Evolutionary conservation across 371 early-diverging fungal species (phyloP), one percentile per base, ranked within the genome.

Genomic region (Umbelopsis sp.): DNA sequence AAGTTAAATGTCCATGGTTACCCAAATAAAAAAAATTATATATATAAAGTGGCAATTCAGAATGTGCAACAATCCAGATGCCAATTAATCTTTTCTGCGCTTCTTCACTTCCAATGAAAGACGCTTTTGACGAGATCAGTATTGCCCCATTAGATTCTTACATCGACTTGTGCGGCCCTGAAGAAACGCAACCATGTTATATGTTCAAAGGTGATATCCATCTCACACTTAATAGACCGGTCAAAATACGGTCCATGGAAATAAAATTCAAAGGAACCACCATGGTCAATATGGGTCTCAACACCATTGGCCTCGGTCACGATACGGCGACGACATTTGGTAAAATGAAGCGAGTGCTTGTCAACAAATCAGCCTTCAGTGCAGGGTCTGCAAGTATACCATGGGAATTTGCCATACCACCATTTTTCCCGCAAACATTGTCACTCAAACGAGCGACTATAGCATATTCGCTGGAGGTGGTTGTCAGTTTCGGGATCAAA

Each of bases 211-310:
- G 83, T 1, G 65, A 75, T 51, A 76, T 77, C 0, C 52, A 63
- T 22, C 52, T 82, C 38, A 70, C 67, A 2, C 63, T 82, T 3
- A 67, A 65, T 18, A 76, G 71, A 46, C 46, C 80, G n/a, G 73
- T 72, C 46, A 82, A 82, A 63, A 74, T 82, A 24, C 66, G 74
- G 1, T 70, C 71, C 41, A 80, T 82, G 65, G 70, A 69, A 1
- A 63, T 82, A 53, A 82, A 82, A 64, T 82, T 82, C 62, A 82
- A 82, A 69, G 83, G 83, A 2, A 74, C 68, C n/a, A 57, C 57
- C 35, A 35, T 29, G 12, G 35, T 57, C 57, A 57, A 29, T 29
- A 57, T 57, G 35, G 18, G 16, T 35, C 57, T 18, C 22, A 12
- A 11, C 12, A 35, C n/a, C 3, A 35, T 35, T 11, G n/a, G 16